Evolutionary conservation across 768 basidiomycete genomes (phyloP).

Genomic region (Lentinula lateritia): DNA sequence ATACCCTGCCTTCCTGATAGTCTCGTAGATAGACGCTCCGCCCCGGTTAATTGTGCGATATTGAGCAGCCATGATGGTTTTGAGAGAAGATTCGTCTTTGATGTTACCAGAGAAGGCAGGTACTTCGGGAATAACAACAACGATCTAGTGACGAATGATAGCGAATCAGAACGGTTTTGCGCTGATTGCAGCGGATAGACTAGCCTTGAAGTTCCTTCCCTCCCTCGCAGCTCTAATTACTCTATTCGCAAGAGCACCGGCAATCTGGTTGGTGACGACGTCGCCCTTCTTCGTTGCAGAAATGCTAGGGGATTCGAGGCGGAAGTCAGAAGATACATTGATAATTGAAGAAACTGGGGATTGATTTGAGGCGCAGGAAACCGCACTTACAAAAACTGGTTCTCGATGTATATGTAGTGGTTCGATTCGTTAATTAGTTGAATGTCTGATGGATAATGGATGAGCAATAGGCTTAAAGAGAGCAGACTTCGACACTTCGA

Average conservation of each 20-base stretch:
- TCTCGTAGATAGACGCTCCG: conserved; percentile 80
- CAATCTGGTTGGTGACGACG: conserved; percentile 79
- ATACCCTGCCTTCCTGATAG: conserved; percentile 67
- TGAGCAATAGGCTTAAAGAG: background rate
- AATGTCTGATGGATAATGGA: conserved; percentile 41
- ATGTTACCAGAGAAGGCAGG: conserved; percentile 69
- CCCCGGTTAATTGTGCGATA: conserved; percentile 90
- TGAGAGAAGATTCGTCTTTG: conserved; percentile 54
- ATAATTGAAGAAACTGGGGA: conserved; percentile 5
- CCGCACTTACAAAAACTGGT: conserved; percentile 77
- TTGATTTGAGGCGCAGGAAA: background rate
- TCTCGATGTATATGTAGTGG: conserved; percentile 93
- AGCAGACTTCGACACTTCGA: background rate
- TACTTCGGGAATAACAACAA: conserved; percentile 85
- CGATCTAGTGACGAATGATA: conserved; percentile 43
- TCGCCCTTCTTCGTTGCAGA: conserved; percentile 61
- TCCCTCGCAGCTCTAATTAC: conserved; percentile 75
- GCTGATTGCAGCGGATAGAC: background rate
- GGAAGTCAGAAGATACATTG: background rate
- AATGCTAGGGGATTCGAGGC: conserved; percentile 43
- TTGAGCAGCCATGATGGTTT: conserved; percentile 85
- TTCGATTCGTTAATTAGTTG: conserved; percentile 78
- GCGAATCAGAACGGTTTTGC: no score
- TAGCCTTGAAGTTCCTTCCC: conserved; percentile 73
- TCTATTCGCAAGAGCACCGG: conserved; percentile 73